Evolutionary conservation across 2,329 filamentous ascomycete species (phyloP).

Genomic region (Dichotomopilus funicola): DNA sequence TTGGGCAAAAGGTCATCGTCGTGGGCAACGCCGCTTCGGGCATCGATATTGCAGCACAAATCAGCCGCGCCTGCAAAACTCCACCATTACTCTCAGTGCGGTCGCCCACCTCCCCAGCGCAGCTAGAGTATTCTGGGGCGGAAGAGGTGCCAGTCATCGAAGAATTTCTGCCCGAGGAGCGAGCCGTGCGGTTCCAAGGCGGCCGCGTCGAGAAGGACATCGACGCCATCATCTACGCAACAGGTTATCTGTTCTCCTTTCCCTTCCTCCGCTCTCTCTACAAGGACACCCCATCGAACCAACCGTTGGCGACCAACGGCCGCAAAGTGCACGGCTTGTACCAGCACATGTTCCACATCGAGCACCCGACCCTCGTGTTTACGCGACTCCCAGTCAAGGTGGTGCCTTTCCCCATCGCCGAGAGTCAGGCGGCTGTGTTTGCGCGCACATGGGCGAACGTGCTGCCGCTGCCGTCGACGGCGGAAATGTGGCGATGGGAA

Average conservation of each 20-base stretch:
- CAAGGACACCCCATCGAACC: constrained; percentile 17
- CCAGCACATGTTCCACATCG: constrained; percentile 70
- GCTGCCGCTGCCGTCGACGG: constrained; percentile 54
- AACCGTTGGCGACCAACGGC: constrained; percentile 59
- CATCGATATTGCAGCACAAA: constrained; percentile 73
- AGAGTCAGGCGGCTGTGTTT: constrained; percentile 71
- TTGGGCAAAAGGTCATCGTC: constrained; percentile 67
- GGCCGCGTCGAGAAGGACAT: constrained; percentile 59
- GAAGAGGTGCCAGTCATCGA: constrained; percentile 53
- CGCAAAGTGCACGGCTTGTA: constrained; percentile 66
- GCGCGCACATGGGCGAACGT: constrained; percentile 70
- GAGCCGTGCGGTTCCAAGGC: constrained; percentile 59
- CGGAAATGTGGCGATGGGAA: constrained; percentile 68
- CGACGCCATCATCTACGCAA: constrained; percentile 78
- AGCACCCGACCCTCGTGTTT: constrained; percentile 73
- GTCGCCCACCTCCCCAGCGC: constrained; percentile 41
- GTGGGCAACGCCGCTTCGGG: constrained; percentile 83
- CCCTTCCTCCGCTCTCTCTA: constrained; percentile 56
- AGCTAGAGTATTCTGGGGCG: constrained; percentile 39
- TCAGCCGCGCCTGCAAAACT: constrained; percentile 51
- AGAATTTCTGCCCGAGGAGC: constrained; percentile 45
- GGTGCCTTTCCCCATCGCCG: constrained; percentile 79
- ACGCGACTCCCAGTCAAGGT: constrained; percentile 69
- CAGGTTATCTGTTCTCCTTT: constrained; percentile 80
- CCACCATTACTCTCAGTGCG: constrained; percentile 61